These are phyloP conservation scores for Claviceps quebecensis DNA, from an alignment of 2,329 filamentous ascomycete genomes.

Conservation along the genomic window DNA sequence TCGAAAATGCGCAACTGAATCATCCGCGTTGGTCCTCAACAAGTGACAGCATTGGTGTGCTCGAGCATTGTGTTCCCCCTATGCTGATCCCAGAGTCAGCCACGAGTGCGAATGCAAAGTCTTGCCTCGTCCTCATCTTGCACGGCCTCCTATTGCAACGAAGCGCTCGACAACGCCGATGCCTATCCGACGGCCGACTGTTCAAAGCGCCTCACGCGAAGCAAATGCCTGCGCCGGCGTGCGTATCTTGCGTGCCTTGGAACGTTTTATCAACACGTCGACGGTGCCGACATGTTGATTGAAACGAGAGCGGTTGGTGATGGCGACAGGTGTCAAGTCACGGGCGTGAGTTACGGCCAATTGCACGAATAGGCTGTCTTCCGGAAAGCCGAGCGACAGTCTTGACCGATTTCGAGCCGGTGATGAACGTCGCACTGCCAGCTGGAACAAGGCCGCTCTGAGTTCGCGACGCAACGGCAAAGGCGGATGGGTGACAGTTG, in stretches of 20 bases:
- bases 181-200: background rate
- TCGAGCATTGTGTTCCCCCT: background rate
- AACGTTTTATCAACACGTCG: too few relatives aligned
- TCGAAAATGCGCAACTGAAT: background rate
- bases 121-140: background rate
- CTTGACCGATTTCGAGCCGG: slow-evolving; percentile 1
- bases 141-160: background rate
- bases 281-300: too few relatives aligned
- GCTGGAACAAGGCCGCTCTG: background rate
- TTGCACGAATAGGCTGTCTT: slow-evolving; percentile 3
- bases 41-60: background rate
- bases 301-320: background rate
- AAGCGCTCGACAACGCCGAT: background rate
- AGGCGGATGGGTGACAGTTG: slow-evolving; percentile 1
- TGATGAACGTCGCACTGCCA: background rate
- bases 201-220: background rate
- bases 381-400: background rate
- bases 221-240: background rate
- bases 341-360: background rate
- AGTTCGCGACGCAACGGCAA: background rate
- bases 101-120: background rate
- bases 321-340: background rate
- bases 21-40: background rate
- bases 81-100: background rate
- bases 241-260: too few relatives aligned